These are phyloP conservation scores for Podaxis sp. DNA, from an alignment of 768 basidiomycete species.

Conservation along the genomic window DNA sequence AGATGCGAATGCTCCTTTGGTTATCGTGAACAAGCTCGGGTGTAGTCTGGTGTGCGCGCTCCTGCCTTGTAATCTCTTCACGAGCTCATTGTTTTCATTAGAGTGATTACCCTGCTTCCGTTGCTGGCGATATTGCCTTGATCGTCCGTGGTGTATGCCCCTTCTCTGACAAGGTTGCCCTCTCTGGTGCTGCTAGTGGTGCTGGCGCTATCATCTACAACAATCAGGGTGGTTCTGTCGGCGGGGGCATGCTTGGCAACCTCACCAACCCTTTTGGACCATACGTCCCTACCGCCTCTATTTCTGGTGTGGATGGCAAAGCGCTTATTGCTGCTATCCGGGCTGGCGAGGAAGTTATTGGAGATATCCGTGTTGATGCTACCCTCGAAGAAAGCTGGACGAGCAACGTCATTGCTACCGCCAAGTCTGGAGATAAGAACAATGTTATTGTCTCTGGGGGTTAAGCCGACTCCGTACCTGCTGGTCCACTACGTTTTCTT, in stretches of 20 bases:
- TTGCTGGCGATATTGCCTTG: conserved; percentile 24
- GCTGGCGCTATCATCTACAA: conserved; percentile 25
- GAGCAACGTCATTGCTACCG: conserved; percentile 27
- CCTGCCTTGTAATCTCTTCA: background rate
- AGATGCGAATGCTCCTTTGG: conserved; percentile 21
- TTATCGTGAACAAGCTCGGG: conserved; percentile 21
- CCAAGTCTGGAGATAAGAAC: conserved; percentile 23
- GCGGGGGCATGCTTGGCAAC: conserved; percentile 21
- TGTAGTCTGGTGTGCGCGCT: conserved; percentile 18
- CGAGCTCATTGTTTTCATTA: conserved; percentile 1
- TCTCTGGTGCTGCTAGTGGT: conserved; percentile 23
- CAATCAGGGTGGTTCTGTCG: conserved; percentile 21
- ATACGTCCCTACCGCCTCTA: conserved; percentile 22
- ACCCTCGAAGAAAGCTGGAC: conserved; percentile 21
- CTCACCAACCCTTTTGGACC: conserved; percentile 19
- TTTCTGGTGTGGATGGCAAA: conserved; percentile 20
- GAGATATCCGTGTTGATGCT: conserved; percentile 21
- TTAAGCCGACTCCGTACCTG: conserved; percentile 27
- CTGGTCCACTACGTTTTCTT: conserved; percentile 21
- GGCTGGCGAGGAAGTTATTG: conserved; percentile 20
- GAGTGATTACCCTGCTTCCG: conserved; percentile 21
- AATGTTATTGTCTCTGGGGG: conserved; percentile 25
- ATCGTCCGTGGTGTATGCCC: conserved; percentile 24
- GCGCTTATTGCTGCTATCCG: conserved; percentile 20
- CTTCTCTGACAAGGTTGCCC: conserved; percentile 23